These are phyloP conservation scores for Mycena maculata DNA, from an alignment of 768 basidiomycete genomes.

Conservation along the genomic window DNA sequence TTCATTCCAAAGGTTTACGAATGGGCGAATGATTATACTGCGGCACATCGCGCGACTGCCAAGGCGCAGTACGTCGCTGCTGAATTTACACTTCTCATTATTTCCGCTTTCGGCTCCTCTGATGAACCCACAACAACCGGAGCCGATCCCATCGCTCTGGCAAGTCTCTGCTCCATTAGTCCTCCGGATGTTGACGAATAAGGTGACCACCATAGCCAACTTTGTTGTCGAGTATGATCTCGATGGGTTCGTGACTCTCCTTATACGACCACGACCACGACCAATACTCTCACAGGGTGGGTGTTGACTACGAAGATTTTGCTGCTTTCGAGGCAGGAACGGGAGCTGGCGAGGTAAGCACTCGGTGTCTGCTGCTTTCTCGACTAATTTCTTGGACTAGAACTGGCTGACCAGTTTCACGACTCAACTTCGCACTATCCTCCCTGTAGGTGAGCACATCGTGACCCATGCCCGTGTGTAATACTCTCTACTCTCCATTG, in stretches of 20 bases:
- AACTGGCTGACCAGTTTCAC: constrained; percentile 66
- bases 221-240: constrained; percentile 71
- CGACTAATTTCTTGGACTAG: not conserved
- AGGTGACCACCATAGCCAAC: constrained; percentile 74
- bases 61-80: constrained; percentile 66
- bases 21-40: constrained; percentile 63
- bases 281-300: no score
- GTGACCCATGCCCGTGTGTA: constrained; percentile 67
- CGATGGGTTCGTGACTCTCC: constrained; percentile 69
- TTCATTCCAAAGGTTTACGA: constrained; percentile 52
- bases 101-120: constrained; percentile 73
- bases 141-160: constrained; percentile 66
- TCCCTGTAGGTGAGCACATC: constrained; percentile 62
- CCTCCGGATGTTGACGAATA: constrained; percentile 42
- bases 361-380: not conserved
- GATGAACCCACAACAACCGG: constrained; percentile 68
- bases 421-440: constrained; percentile 57
- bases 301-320: constrained; percentile 63
- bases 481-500: not conserved
- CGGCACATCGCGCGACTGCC: constrained; percentile 57
- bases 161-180: constrained; percentile 40
- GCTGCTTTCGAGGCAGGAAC: constrained; percentile 49
- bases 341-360: constrained; percentile 16
- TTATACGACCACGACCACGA: no score
- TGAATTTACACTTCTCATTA: constrained; percentile 71